Evolutionary conservation across 208 protist genomes (phyloP).

Genomic region (Leishmania guyanensis): DNA sequence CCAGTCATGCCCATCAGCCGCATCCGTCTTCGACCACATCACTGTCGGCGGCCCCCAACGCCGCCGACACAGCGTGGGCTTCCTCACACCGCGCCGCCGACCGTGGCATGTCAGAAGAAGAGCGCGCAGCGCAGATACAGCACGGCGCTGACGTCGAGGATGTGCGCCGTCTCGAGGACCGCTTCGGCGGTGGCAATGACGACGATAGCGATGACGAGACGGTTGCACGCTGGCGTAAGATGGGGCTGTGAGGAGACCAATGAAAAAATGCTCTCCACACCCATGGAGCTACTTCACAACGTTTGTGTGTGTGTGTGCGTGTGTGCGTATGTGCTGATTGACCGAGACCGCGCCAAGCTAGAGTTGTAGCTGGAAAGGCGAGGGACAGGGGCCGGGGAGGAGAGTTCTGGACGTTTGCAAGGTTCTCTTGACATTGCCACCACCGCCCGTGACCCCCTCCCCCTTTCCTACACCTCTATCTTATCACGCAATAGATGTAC

Average conservation of each 20-base stretch:
- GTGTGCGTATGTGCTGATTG: neutral
- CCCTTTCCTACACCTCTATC: neutral
- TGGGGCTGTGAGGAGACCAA: neutral
- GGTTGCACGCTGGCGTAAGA: slow-evolving; percentile 1
- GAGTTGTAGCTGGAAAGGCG: neutral
- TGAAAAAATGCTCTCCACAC: neutral
- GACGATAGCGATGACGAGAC: slow-evolving; percentile 38
- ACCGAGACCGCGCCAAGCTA: neutral
- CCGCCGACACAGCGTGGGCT: neutral
- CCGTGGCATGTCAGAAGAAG: slow-evolving; percentile 41
- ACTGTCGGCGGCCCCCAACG: neutral
- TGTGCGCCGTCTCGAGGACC: slow-evolving; percentile 49
- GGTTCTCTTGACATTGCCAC: neutral
- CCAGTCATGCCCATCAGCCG: neutral
- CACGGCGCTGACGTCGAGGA: slow-evolving; percentile 58
- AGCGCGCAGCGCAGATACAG: slow-evolving; percentile 40
- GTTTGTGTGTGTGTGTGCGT: neutral
- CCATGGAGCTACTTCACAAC: neutral
- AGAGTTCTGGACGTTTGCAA: neutral
- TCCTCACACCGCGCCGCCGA: neutral
- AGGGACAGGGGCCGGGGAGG: neutral
- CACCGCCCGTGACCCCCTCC: neutral
- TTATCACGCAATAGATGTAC: neutral
- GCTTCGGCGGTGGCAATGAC: slow-evolving; percentile 28
- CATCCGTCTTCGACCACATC: neutral